Evolutionary conservation across 2,329 filamentous ascomycete genomes (phyloP).

Genomic region (Xylariaceae sp.): DNA sequence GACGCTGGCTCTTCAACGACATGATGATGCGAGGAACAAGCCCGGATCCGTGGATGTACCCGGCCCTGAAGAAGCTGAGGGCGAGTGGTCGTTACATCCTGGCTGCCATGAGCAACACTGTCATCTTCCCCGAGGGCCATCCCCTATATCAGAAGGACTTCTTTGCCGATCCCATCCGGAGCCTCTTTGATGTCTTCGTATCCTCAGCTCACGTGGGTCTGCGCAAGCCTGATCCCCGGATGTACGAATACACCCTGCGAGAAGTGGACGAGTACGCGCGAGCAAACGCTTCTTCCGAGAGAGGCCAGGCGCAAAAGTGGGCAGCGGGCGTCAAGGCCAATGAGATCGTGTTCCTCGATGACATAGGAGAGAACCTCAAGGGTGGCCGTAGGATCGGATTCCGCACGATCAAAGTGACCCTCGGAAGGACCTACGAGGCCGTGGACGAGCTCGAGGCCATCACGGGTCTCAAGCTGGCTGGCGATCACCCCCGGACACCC

Average conservation of each 20-base stretch:
- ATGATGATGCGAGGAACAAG: constrained; percentile 75
- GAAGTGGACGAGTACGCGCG: constrained; percentile 59
- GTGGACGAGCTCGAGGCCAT: constrained; percentile 73
- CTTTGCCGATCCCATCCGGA: constrained; percentile 52
- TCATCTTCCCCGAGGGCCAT: constrained; percentile 75
- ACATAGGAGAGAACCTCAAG: constrained; percentile 91
- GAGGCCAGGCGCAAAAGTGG: constrained; percentile 41
- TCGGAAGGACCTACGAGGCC: constrained; percentile 74
- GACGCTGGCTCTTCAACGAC: constrained; percentile 74
- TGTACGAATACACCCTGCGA: constrained; percentile 70
- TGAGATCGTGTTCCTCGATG: constrained; percentile 84
- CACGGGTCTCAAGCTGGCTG: constrained; percentile 62
- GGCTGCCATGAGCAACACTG: constrained; percentile 83
- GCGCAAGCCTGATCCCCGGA: constrained; percentile 76
- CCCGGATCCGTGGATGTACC: constrained; percentile 83
- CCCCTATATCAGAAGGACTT: constrained; percentile 54
- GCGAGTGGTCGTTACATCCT: constrained; percentile 62
- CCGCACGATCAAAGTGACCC: constrained; percentile 74
- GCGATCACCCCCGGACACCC: constrained; percentile 47
- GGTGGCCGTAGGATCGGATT: constrained; percentile 69
- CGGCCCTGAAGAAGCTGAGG: constrained; percentile 66
- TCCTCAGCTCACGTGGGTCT: constrained; percentile 81
- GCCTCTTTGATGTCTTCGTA: constrained; percentile 80
- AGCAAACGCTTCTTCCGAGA: constrained; percentile 40
- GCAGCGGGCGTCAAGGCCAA: constrained; percentile 49